Base-by-base conservation (phyloP, 2,329 filamentous ascomycete species). In the Tolypocladium inflatum region DNA sequence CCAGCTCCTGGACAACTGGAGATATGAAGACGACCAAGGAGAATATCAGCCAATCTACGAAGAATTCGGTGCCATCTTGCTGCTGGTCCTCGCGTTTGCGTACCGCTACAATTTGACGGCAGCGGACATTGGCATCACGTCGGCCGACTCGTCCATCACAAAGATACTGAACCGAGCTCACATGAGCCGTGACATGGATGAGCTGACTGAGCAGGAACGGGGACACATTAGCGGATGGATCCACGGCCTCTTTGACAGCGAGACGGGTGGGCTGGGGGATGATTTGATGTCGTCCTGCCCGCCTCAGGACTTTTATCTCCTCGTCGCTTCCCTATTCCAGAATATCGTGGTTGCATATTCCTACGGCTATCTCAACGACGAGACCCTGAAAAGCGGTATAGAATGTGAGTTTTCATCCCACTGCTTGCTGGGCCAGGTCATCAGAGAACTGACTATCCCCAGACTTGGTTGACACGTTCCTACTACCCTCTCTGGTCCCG, bases 41-140 rank as follows among this genome's bases (percentile, higher is more conserved):
- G 90, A 94, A 67, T 91, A 91, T 64, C 90, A 93, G 68, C 89
- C 89, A 0, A 85, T 91, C 0, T 94, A 94, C 64, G 90, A 94
- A 66, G 90, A 95, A 64, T 94, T 93, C 63, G 89, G 89, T 0
- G 85, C 88, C 0, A 85, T 92, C 19, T 73, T 94, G 9, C 78
- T 94, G 1, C 76, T 94, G 2, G 79, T 91, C 0, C 72, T 92
- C 55, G 87, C 88, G 0, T 87, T 91, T 62, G 81, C 87, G n/a
- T 83, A 90, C 67, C 85, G 90, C 17, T 93, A 92, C 65, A 81
- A 84, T 55, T 76, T 94, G 11, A 80, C 78, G 0, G 74, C 78
- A 7, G 73, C 80, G 4, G 88, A 92, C 41, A 75, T 92, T 37
- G 89, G 88, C 2, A 76, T 81, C 26, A 73, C 77, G 23, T 74